Base-by-base conservation (phyloP, 352 stramenopile species). In the Hyphochytrium catenoides region DNA sequence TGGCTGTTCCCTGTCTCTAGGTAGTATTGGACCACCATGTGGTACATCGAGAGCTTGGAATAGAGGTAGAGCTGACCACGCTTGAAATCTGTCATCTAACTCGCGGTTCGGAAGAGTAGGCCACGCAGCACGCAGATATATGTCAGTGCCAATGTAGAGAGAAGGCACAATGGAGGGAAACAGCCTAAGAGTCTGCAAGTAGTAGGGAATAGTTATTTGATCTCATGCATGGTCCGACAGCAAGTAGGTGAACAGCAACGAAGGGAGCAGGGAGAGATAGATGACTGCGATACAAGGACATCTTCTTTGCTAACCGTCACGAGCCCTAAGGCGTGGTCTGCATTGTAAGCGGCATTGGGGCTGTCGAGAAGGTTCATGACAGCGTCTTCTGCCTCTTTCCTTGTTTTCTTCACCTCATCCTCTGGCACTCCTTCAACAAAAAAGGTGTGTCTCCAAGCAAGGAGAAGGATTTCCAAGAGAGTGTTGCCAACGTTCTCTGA, bases 11-110 rank as follows among this genome's bases (percentile, higher is more conserved):
- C 83, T 36, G 81, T 64, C 24, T 91, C 71, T 26, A 91, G 86
- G 54, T 92, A 82, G 40, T 89, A 78, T 44, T 91, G 76, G 42
- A 93, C 56, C 8, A 93, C 48, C 65, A 93, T 89, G 54, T 87
- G 69, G 37, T 87, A 89, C 74, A 90, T 81, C 42, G 88, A 69
- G 19, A 88, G 54, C 43, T 90, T 87, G 58, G 91, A 83, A 59
- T 88, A 93, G 41, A 94, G 40, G 43, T 81, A 92, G 23, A 86
- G 66, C 52, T 90, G 85, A 24, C 76, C 81, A 36, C 81, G 72
- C 48, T 85, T 78, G 52, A 92, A 87, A 12, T 57, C 29, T 41
- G 14, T 25, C 19, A 5, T 12, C 4, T 23, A 36, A 34, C 12
- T 11, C n/a, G n/a, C n/a, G n/a, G n/a, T n/a, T n/a, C n/a, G n/a